phyloP scores from a whole-genome alignment of 2,329 filamentous ascomycete genomes.

The Sporothrix brasiliensis region DNA sequence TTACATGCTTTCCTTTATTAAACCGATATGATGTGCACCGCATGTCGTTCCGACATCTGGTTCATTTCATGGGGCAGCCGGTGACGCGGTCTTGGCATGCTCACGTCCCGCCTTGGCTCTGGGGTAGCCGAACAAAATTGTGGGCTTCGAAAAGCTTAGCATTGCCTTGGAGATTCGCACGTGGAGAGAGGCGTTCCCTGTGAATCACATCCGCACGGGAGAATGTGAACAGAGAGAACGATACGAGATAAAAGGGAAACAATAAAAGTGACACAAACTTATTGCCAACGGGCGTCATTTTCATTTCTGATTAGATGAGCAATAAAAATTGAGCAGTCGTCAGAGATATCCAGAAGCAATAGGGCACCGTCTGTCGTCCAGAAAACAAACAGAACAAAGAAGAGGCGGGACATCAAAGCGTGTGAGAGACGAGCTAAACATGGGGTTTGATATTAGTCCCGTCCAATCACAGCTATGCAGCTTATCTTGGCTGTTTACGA shows the following conservation, averaged over 20 bases:
- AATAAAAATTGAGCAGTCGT: no score
- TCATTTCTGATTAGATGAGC: no score
- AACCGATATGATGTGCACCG: no score
- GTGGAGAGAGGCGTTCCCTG: no score
- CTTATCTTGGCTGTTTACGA: constrained; percentile 1
- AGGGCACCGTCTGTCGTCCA: background rate
- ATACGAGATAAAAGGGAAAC: no score
- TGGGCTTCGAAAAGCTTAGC: constrained; percentile 16
- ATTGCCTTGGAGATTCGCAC: background rate
- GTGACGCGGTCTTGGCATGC: constrained; percentile 13
- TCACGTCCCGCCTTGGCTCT: constrained; percentile 27
- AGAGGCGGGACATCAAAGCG: no score
- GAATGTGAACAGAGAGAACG: no score
- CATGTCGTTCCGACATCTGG: background rate
- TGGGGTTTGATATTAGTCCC: background rate
- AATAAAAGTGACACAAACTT: no score
- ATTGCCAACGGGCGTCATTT: no score
- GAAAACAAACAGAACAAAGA: background rate
- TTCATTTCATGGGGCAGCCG: background rate
- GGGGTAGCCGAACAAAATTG: constrained; percentile 11
- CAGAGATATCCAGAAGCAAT: no score
- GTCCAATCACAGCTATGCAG: constrained; percentile 1
- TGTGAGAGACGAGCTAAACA: background rate
- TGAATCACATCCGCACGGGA: no score
- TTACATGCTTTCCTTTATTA: no score